These are phyloP conservation scores for Strobilomyces confusus DNA, from an alignment of 768 basidiomycete species.

Conservation along the genomic window DNA sequence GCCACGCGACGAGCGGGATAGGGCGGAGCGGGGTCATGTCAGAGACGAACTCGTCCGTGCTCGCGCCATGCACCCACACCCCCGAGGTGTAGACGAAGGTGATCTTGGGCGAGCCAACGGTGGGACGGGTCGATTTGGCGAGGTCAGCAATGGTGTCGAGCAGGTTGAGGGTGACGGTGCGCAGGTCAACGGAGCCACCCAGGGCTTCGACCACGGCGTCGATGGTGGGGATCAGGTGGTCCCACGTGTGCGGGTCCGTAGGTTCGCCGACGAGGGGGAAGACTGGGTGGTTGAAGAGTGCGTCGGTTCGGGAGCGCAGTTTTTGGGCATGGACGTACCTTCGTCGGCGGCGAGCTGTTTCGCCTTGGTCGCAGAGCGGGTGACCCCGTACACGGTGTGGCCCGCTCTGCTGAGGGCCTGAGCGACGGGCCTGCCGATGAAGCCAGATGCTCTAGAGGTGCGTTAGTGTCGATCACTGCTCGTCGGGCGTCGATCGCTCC, in stretches of 20 bases:
- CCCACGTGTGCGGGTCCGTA: conserved; percentile 12
- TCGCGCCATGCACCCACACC: conserved; percentile 27
- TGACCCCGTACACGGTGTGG: conserved; percentile 33
- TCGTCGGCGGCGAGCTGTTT: conserved; percentile 26
- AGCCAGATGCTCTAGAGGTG: conserved; percentile 27
- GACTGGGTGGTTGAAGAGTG: conserved; percentile 11
- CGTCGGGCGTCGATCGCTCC: background rate
- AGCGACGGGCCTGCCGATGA: conserved; percentile 29
- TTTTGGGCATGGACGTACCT: conserved; percentile 13
- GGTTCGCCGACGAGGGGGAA: conserved; percentile 25
- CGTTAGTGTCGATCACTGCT: background rate
- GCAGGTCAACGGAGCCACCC: conserved; percentile 11
- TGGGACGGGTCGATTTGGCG: conserved; percentile 16
- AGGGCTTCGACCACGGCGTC: conserved; percentile 23
- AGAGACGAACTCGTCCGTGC: conserved; percentile 10
- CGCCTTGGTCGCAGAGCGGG: conserved; percentile 25
- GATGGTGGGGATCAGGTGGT: conserved; percentile 12
- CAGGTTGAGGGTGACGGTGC: conserved; percentile 14
- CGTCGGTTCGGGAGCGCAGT: too few relatives aligned
- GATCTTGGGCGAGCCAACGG: conserved; percentile 20
- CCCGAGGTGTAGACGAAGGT: conserved; percentile 34
- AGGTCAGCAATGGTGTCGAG: conserved; percentile 14
- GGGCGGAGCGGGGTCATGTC: conserved; percentile 21
- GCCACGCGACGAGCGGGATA: conserved; percentile 18
- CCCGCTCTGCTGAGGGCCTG: conserved; percentile 33